Evolutionary conservation across 345 rosid genomes (phyloP).

Genomic region (Lepidium didymum): DNA sequence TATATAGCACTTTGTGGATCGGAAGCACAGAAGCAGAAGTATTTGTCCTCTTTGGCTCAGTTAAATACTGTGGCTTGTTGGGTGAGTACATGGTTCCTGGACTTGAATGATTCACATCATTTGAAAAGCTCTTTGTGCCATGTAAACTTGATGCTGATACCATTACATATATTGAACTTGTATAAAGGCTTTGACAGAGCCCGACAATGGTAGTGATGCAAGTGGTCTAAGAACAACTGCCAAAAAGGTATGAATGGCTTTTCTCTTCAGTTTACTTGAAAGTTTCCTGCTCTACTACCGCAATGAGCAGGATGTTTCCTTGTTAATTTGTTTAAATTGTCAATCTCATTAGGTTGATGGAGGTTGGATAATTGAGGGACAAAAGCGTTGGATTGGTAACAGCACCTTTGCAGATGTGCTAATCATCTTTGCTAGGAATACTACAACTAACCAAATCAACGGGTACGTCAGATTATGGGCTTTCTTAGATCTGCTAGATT

Average conservation of each 20-base stretch:
- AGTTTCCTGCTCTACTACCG: neutral
- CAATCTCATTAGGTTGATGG: slow-evolving; percentile 54
- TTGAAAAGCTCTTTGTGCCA: neutral
- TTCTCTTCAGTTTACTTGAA: slow-evolving; percentile 10
- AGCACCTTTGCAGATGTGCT: slow-evolving; percentile 93
- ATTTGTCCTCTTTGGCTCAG: slow-evolving; percentile 80
- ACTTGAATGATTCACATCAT: neutral
- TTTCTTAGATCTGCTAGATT: neutral
- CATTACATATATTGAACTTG: neutral
- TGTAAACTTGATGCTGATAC: slow-evolving; percentile 5
- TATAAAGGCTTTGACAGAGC: slow-evolving; percentile 85
- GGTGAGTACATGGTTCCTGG: slow-evolving; percentile 41
- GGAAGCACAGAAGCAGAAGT: slow-evolving; percentile 75
- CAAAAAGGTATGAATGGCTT: slow-evolving; percentile 46
- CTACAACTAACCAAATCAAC: slow-evolving; percentile 72
- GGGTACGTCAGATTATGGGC: slow-evolving; percentile 45
- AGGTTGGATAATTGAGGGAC: slow-evolving; percentile 88
- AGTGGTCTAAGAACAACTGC: slow-evolving; percentile 76
- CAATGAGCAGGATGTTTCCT: neutral
- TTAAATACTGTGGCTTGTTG: slow-evolving; percentile 69
- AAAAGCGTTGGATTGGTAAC: slow-evolving; percentile 98
- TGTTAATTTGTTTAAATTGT: slow-evolving; percentile 2
- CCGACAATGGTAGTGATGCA: slow-evolving; percentile 96
- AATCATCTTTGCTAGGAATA: slow-evolving; percentile 75
- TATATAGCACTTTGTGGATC: slow-evolving; percentile 85